Base-by-base conservation (phyloP, 768 basidiomycete genomes). In the Termitomyces sp. region DNA sequence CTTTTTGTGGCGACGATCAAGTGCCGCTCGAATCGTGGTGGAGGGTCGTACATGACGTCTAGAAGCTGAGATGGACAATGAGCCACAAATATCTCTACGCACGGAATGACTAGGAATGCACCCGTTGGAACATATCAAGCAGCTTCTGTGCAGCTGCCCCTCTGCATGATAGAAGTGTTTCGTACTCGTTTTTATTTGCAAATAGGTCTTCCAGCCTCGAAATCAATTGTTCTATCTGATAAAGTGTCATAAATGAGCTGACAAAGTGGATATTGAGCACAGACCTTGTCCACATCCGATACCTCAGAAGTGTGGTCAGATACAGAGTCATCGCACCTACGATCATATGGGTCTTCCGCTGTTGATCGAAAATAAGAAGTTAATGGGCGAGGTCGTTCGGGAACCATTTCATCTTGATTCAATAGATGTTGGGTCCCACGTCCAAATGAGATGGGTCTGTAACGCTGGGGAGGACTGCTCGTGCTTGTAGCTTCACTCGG, bases 351-450 rank as follows among this genome's bases (percentile, higher is more conserved):
- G 28, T 46, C 53, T 30, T 45, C 34, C 5, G 53, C 24, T 8
- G 51, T 52, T 24, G 51, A 43, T 43, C 45, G 21, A 44, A 28
- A 54, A 12, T 54, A 54, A 12, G 53, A 45, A 14, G 53, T 54
- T 28, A 45, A 45, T 30, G 42, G 4, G 37, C 35, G 35, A 9
- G 37, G 55, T 1, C 44, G 37, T 19, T 43, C 55, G 12, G 44
- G 37, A 6, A 37, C 10, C 8, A 51, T 46, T 9, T 56, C 49
- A 14, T 40, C 50, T 45, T 56, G 55, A 43, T 56, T 45, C 3
- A 56, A 26, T 2, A 56, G 45, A 34, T 56, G 55, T 22, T 56
- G 55, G 5, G 55, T 56, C 19, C 55, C 55, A 22, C 55, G 55
- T 4, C 55, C 55, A 19, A 56, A 56, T 5, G 55, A 56, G 14